phyloP scores from a whole-genome alignment of 140 eudicot species.

The Stevia rebaudiana region DNA sequence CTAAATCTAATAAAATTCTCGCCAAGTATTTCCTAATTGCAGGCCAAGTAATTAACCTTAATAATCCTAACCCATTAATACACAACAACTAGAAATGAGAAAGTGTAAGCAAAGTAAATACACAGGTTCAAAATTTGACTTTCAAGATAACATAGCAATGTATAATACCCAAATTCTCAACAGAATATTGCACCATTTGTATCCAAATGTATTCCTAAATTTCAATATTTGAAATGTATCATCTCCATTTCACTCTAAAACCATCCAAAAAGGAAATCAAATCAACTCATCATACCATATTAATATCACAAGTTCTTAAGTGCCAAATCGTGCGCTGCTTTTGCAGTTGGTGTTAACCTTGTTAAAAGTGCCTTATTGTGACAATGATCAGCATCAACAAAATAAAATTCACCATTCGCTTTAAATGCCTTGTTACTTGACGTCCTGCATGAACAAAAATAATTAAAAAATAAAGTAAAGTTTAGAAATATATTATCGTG shows the following conservation, averaged over 20 bases:
- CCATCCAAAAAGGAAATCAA: background rate
- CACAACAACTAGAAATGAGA: background rate
- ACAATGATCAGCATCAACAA: constrained; percentile 84
- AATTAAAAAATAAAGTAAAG: too few species aligned
- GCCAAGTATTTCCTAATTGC: too few species aligned
- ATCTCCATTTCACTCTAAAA: constrained; percentile 6
- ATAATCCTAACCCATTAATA: too few species aligned
- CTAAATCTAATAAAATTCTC: too few species aligned
- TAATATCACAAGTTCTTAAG: constrained; percentile 71
- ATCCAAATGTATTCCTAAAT: constrained; percentile 27
- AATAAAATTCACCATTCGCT: constrained; percentile 82
- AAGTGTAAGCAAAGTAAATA: constrained; percentile 8
- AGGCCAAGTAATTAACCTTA: too few species aligned
- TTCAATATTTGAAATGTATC: constrained; percentile 10
- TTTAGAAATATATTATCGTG: too few species aligned
- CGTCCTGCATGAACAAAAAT: too few species aligned
- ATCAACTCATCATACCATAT: background rate
- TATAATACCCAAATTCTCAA: constrained; percentile 8
- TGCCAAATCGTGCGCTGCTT: constrained; percentile 49
- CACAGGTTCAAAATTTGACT: background rate
- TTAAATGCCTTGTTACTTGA: too few species aligned
- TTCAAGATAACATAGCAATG: background rate
- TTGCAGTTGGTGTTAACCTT: constrained; percentile 64
- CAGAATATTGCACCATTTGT: constrained; percentile 21
- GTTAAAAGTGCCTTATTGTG: constrained; percentile 89